Evolutionary conservation across 495 filamentous ascomycete genomes (phyloP), one percentile per base, ranked within the genome.

Genomic region (Patellaria atrata): DNA sequence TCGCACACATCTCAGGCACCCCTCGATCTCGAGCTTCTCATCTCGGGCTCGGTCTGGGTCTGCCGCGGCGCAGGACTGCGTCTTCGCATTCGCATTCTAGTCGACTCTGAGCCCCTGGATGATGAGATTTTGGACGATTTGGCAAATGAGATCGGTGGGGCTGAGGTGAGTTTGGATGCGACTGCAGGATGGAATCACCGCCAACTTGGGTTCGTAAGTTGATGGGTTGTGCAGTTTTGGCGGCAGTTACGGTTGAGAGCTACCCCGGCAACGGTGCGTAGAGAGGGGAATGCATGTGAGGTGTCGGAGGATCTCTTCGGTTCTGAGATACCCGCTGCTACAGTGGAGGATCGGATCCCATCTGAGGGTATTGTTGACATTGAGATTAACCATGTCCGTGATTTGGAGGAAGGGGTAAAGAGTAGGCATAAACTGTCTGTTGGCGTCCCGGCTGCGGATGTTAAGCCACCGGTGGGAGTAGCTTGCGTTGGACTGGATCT

Each of bases 41-140:
- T 22, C 4, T 47, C 39, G 15, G 34, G 26, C 14, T 23, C 26
- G 21, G 26, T 40, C 2, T 58, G 50, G 51, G 42, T 51, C 14
- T 32, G 33, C 5, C 37, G 51, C 16, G 51, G 47, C 18, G 39
- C 38, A 20, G 44, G 38, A n/a, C 32, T 56, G 24, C 37, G 40
- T 13, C 24, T 56, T 8, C 30, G 38, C 15, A 16, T 58, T 16
- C 36, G 36, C 7, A 14, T 58, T 8, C 40, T 34, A 0, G 14
- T 48, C 6, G 28, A 43, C 11, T 35, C 31, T 14, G 30, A 41
- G 27, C 30, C 30, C 4, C 20, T 48, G 18, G 16, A 15, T 10
- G 7, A 19, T 4, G n/a, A 27, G 15, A 25, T 40, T 12, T 17
- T 18, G 3, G 27, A 42, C n/a, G 23, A 38, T 14, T 20, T 58